Percentiles rank a stretch among this genome's conserved stretches.
These are phyloP conservation scores for Rubus idaeus DNA, from an alignment of 306 rosid species.

Conservation along the genomic window DNA sequence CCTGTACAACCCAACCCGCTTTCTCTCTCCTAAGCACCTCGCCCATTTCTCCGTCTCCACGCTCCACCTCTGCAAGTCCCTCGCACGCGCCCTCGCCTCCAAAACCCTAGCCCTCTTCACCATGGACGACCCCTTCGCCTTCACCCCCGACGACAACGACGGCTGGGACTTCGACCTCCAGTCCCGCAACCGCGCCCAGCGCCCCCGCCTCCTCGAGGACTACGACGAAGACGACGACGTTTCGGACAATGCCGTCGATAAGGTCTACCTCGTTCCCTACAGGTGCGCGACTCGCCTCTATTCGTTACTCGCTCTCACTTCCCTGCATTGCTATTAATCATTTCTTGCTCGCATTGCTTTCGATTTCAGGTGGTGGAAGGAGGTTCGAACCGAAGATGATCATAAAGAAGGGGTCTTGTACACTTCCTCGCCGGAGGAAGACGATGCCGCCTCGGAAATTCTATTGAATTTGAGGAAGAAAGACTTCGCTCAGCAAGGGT, in stretches of 20 bases:
- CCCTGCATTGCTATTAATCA: too few species aligned
- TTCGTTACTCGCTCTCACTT: too few species aligned
- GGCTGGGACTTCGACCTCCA: slow-evolving; percentile 48
- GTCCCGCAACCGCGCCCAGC: slow-evolving; percentile 42
- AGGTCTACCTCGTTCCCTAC: slow-evolving; percentile 64
- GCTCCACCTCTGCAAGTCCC: slow-evolving; percentile 60
- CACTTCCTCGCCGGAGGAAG: slow-evolving; percentile 33
- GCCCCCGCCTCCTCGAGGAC: slow-evolving; percentile 50
- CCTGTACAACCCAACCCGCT: slow-evolving; percentile 45
- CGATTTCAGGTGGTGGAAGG: slow-evolving; percentile 78
- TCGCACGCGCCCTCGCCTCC: slow-evolving; percentile 48
- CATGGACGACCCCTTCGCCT: slow-evolving; percentile 52
- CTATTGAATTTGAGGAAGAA: slow-evolving; percentile 50
- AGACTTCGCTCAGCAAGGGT: slow-evolving; percentile 40
- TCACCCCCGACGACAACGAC: slow-evolving; percentile 29
- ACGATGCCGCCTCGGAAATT: slow-evolving; percentile 43
- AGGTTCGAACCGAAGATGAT: slow-evolving; percentile 44
- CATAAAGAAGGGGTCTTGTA: slow-evolving; percentile 54
- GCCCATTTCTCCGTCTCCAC: slow-evolving; percentile 48
- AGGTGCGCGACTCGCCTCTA: slow-evolving; percentile 31
- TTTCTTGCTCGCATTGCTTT: background rate
- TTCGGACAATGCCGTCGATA: slow-evolving; percentile 26
- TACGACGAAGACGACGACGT: slow-evolving; percentile 32
- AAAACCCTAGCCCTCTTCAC: slow-evolving; percentile 54
- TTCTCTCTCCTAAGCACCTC: slow-evolving; percentile 48